Conservation (phyloP, 2,329 filamentous ascomycete genomes). For the Remersonia thermophila region DNA sequence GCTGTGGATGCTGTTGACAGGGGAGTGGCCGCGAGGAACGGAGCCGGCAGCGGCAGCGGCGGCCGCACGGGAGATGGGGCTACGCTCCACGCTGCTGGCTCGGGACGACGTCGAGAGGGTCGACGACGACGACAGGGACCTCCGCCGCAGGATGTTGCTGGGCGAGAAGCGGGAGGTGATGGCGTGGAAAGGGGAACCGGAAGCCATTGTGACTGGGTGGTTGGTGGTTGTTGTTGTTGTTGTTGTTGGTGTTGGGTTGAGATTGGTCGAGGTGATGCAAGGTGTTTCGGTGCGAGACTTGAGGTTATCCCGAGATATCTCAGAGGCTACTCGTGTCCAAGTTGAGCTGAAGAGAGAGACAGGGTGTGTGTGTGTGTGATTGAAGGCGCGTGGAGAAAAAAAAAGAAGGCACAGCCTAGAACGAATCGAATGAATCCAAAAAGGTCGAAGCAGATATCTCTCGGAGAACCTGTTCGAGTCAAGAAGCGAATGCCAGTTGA, state of each 20-base stretch:
- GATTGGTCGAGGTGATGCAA: background rate
- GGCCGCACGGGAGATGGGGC: conserved; percentile 32
- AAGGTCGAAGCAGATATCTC: background rate
- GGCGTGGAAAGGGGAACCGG: conserved; percentile 36
- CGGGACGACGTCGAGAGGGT: conserved; percentile 27
- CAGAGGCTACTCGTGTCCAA: too few relatives aligned
- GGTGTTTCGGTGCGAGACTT: conserved; percentile 5
- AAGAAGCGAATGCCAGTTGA: conserved; percentile 1
- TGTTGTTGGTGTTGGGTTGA: background rate
- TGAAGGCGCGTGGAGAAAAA: background rate
- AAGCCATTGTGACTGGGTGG: conserved; percentile 27
- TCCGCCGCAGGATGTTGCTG: conserved; percentile 36
- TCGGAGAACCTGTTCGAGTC: background rate
- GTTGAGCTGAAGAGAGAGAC: too few relatives aligned
- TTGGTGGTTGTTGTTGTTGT: conserved; percentile 15
- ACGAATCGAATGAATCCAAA: background rate
- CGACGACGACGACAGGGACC: conserved; percentile 40
- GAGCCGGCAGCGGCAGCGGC: background rate
- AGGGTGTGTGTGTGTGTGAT: too few relatives aligned
- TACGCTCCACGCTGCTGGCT: conserved; percentile 30
- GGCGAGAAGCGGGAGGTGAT: conserved; percentile 40
- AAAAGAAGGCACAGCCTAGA: conserved; percentile 9
- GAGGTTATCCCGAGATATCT: conserved; percentile 8
- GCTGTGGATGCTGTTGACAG: conserved; percentile 40
- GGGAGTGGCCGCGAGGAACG: background rate